A percentile compares a stretch with the other conserved stretches of the same genome.
phyloP scores from a whole-genome alignment of 495 filamentous ascomycete genomes.

The Talaromyces stipitatus region DNA sequence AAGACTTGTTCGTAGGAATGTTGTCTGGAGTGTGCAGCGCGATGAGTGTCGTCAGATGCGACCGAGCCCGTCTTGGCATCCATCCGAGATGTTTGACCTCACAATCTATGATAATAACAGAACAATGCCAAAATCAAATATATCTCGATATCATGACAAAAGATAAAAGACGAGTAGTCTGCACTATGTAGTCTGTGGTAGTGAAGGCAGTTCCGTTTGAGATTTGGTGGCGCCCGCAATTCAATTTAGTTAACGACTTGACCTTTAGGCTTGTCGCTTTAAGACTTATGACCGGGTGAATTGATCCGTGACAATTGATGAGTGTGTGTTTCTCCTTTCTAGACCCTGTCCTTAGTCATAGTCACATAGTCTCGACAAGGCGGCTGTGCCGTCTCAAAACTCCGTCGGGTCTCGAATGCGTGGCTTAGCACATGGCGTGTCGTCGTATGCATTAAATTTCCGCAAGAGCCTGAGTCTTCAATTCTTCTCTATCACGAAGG shows the following conservation, averaged over 20 bases:
- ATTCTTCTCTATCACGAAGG: too few species aligned
- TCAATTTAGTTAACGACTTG: not conserved
- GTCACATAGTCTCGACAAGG: not conserved
- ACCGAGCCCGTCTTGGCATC: conserved; percentile 3
- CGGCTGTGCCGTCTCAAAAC: not conserved
- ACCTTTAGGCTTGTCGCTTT: not conserved
- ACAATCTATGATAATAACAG: too few species aligned
- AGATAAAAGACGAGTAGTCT: not conserved
- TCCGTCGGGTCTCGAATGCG: not conserved
- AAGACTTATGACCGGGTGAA: not conserved
- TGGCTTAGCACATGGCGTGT: not conserved
- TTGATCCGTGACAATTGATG: not conserved
- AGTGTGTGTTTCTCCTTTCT: not conserved
- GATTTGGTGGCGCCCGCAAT: not conserved
- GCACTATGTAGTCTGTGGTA: not conserved
- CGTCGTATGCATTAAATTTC: not conserved
- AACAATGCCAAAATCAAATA: too few species aligned
- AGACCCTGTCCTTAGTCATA: not conserved
- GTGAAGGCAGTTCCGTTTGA: not conserved
- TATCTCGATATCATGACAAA: too few species aligned
- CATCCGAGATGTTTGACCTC: too few species aligned
- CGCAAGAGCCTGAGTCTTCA: too few species aligned
- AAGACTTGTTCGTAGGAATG: conserved; percentile 2
- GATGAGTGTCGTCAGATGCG: not conserved
- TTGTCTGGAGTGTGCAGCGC: not conserved